Conservation (phyloP, 2,329 filamentous ascomycete species). For the Scopulariopsis brevicaulis region DNA sequence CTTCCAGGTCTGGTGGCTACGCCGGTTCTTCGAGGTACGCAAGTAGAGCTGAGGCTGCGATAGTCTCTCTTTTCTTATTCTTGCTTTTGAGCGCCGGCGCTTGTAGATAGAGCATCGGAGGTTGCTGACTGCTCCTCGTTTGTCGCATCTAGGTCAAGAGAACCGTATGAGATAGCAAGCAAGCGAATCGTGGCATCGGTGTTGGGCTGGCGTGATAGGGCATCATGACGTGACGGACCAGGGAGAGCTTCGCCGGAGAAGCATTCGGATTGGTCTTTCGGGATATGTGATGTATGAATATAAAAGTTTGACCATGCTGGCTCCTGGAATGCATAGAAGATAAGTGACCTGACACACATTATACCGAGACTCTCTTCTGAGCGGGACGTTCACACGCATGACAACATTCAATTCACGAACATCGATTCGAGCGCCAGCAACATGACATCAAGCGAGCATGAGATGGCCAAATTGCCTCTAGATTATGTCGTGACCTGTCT, state of each 20-base stretch:
- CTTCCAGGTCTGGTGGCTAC: constrained; percentile 99
- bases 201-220: neutral
- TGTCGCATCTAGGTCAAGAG: constrained; percentile 4
- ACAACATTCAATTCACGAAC: neutral
- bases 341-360: neutral
- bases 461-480: neutral
- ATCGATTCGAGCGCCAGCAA: neutral
- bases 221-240: neutral
- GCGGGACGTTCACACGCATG: neutral
- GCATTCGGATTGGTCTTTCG: neutral
- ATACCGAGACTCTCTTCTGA: neutral
- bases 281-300: neutral
- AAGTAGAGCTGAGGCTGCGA: neutral
- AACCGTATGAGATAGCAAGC: neutral
- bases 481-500: neutral
- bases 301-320: neutral
- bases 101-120: neutral
- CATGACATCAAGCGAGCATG: neutral
- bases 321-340: neutral
- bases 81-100: neutral
- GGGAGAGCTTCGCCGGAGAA: neutral
- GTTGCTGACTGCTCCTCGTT: constrained; percentile 3
- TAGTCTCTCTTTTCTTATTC: neutral
- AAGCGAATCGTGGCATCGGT: neutral
- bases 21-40: constrained; percentile 84